These are phyloP conservation scores for Syzygium grande DNA, from an alignment of 345 rosid species.

Conservation along the genomic window DNA sequence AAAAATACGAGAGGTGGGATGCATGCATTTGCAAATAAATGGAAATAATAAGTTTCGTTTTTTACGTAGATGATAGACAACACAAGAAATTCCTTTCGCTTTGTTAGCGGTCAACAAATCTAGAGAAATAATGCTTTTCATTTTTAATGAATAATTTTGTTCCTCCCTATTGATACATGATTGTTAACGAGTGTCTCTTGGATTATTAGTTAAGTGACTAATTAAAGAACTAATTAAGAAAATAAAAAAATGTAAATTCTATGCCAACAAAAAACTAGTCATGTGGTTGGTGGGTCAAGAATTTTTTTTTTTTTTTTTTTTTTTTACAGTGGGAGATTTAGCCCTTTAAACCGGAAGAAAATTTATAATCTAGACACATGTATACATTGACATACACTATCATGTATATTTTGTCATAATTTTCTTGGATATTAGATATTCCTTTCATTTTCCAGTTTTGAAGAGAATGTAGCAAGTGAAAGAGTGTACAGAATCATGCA, in stretches of 20 bases:
- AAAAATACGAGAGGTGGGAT: neutral
- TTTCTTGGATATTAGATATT: neutral
- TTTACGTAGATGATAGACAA: neutral
- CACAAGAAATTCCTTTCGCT: neutral
- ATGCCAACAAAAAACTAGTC: neutral
- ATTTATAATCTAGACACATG: neutral
- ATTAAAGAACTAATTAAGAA: neutral
- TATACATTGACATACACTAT: neutral
- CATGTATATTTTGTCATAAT: neutral
- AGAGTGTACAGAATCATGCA: neutral
- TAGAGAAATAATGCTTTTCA: neutral
- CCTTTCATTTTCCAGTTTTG: neutral
- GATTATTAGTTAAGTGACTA: neutral
- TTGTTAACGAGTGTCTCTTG: neutral
- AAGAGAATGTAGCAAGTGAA: neutral
- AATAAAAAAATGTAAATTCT: neutral
- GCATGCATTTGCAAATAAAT: neutral
- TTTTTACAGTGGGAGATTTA: neutral
- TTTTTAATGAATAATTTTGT: neutral
- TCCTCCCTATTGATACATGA: neutral
- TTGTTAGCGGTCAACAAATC: neutral
- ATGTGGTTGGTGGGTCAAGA: neutral
- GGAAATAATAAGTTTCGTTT: accelerated
- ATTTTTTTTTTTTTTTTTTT: accelerated
- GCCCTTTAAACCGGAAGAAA: neutral